A percentile compares a stretch with the other conserved stretches of the same genome.
Conservation (phyloP, 169 alveolate genomes). For the Plasmodium sp. region DNA sequence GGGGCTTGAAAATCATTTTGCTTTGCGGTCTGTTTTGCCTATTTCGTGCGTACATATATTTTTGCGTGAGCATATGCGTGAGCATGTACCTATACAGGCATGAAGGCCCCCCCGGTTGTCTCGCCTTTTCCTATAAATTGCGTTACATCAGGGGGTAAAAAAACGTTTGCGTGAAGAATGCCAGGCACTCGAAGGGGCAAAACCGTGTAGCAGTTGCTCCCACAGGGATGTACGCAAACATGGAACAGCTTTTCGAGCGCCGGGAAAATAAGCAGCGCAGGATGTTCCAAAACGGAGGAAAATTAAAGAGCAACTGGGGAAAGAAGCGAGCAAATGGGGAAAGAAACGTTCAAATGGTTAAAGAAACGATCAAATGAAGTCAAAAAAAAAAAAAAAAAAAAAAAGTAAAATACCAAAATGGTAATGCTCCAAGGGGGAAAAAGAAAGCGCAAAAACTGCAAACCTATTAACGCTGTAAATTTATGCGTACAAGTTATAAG, state of each 20-base stretch:
- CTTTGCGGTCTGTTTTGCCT: background rate
- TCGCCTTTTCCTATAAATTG: background rate
- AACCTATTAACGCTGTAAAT: background rate
- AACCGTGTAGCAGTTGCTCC: background rate
- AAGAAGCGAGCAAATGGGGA: background rate
- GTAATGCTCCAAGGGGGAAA: background rate
- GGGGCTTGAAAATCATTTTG: conserved; percentile 35
- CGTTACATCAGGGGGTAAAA: background rate
- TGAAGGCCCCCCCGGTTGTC: background rate
- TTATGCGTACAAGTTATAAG: background rate
- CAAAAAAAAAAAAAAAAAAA: background rate
- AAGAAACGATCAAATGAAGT: background rate
- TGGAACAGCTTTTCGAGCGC: background rate
- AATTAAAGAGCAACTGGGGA: background rate
- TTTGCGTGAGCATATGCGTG: background rate
- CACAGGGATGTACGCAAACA: background rate
- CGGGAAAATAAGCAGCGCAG: background rate
- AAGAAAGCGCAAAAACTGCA: background rate
- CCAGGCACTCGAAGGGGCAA: background rate
- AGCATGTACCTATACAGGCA: background rate
- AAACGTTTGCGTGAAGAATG: background rate
- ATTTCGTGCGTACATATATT: background rate
- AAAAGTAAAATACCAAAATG: background rate
- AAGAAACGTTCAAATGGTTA: background rate
- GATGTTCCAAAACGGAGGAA: background rate